Base-by-base conservation (phyloP, 371 early-diverging fungal genomes). In the Actinomucor elegans region DNA sequence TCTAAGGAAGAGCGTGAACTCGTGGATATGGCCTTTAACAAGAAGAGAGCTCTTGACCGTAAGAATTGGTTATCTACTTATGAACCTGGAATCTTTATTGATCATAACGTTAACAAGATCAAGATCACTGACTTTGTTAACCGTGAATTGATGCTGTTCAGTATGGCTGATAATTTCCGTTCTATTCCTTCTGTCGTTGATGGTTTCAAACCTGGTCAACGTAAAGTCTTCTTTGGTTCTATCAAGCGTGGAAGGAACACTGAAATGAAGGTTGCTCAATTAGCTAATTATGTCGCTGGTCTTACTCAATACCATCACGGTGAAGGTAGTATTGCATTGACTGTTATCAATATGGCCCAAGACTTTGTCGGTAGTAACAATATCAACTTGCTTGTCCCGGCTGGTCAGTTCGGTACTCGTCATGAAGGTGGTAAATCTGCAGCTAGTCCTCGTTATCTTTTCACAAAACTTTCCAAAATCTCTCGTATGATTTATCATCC, bases 331-430 rank as follows among this genome's bases (percentile, higher is more conserved):
- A 76, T 99, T 64, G 67, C 79, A 5, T 59, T 88, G n/a, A 98
- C 99, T 0, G 97, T 99, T 45, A 88, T 99, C 43, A 89, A 87
- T 48, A 80, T 99, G 85, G 99, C 99, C 0, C 99, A 99, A 66
- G 90, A 97, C 67, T 99, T 89, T 79, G 94, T 99, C 12, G 99
- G 99, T 26, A 92, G 91, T 69, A 99, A 99, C 76, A 99, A 99
- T 70, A 81, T 99, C 63, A 91, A 93, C 45, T 60, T 99, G 52
- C 70, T 99, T 8, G 77, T 87, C 37, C 99, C 99, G 10, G 69
- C 83, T 37, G 99, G 99, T 66, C 94, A 97, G 64, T 99, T 99
- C 65, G 99, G 99, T 61, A 97, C 96, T 18, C 83, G 99, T 24
- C 72, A 94, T 59, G 84, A 85, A 57, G 99, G 99, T 42, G 99